These are phyloP conservation scores for Cercophora scortea DNA, from an alignment of 495 filamentous ascomycete species.

Conservation along the genomic window DNA sequence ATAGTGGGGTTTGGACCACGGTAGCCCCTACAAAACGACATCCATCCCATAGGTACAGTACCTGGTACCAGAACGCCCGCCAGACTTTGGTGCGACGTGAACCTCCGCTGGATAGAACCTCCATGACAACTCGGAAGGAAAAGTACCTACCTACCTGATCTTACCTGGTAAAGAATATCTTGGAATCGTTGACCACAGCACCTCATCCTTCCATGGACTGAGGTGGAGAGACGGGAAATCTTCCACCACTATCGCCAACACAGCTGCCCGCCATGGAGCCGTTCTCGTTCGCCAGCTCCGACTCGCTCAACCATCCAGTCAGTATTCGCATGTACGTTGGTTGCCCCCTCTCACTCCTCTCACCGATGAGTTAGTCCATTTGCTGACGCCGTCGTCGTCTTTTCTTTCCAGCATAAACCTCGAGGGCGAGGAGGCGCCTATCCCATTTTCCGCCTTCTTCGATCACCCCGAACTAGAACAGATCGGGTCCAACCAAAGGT, in stretches of 20 bases:
- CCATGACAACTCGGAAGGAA: too few species aligned
- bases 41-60: too few species aligned
- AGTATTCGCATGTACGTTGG: conserved; percentile 60
- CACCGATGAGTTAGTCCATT: not conserved
- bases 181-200: too few species aligned
- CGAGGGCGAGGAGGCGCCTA: conserved; percentile 75
- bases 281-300: conserved; percentile 87
- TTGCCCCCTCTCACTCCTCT: not conserved
- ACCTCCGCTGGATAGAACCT: too few species aligned
- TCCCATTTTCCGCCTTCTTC: conserved; percentile 71
- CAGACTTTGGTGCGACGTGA: too few species aligned
- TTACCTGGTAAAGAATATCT: too few species aligned
- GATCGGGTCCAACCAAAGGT: conserved; percentile 62
- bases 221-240: not conserved
- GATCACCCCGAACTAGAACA: conserved; percentile 72
- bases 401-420: conserved; percentile 49
- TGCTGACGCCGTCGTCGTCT: not conserved
- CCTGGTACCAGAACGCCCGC: too few species aligned
- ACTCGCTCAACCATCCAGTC: conserved; percentile 66
- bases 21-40: too few species aligned
- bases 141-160: too few species aligned
- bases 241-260: not conserved
- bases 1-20: too few species aligned
- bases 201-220: not conserved
- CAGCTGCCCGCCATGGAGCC: conserved; percentile 50